These are phyloP conservation scores for Kluyveromyces aestuarii DNA, from an alignment of 805 yeast species.

Conservation along the genomic window DNA sequence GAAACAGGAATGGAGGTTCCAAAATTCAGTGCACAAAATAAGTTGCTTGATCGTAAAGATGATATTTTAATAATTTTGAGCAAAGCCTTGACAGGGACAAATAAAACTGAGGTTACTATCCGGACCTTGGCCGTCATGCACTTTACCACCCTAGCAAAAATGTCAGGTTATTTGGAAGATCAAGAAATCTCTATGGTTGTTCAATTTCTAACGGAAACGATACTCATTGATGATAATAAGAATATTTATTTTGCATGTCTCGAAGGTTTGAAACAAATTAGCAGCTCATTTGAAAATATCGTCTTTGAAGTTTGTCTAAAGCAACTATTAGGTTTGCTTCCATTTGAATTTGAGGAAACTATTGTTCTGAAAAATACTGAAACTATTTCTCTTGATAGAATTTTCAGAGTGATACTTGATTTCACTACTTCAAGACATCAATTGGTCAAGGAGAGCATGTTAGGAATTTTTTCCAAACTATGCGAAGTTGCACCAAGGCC, in stretches of 20 bases:
- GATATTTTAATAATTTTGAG: conserved; percentile 58
- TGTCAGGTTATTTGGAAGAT: conserved; percentile 38
- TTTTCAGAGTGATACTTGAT: conserved; percentile 29
- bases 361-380: conserved; percentile 18
- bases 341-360: conserved; percentile 32
- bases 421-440: conserved; percentile 25
- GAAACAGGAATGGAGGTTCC: conserved; percentile 8
- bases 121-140: conserved; percentile 59
- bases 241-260: conserved; percentile 45
- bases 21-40: conserved; percentile 19
- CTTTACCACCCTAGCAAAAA: conserved; percentile 44
- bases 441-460: conserved; percentile 22
- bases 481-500: conserved; percentile 6
- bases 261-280: conserved; percentile 42
- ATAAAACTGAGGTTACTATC: conserved; percentile 60
- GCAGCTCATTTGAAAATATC: conserved; percentile 24
- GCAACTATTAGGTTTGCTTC: conserved; percentile 40
- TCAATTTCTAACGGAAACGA: conserved; percentile 54
- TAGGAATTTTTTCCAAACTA: conserved; percentile 14
- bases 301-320: conserved; percentile 47
- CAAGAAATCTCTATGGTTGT: conserved; percentile 56
- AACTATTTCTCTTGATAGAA: conserved; percentile 24
- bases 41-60: conserved; percentile 47
- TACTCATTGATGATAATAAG: conserved; percentile 43
- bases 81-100: conserved; percentile 57